Base-by-base conservation (phyloP, 805 yeast species). In the Yarrowia sp. region DNA sequence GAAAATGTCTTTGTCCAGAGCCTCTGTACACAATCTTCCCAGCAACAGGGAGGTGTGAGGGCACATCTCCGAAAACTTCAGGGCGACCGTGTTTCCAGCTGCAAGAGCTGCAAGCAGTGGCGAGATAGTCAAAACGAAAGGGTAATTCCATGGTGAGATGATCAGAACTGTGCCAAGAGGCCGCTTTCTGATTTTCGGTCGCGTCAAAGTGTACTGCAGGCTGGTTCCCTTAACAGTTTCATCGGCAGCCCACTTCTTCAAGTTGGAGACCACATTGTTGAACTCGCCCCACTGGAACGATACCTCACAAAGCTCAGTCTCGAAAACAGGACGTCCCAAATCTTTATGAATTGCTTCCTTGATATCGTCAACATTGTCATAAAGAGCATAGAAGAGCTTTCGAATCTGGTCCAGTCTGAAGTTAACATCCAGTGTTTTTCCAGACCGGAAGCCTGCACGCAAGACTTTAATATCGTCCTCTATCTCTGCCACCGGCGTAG, bases 61-160 rank as follows among this genome's bases (percentile, higher is more conserved):
- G 2, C 89, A 85, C 69, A 82, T 75, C 76, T 93, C 97, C 70
- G 88, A 83, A 19, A 90, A 91, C 75, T 91, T 91, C 72, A 88
- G 78, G 19, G 89, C 86, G 35, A 89, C 93, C 12, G 87, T 81
- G 76, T 92, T 92, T 15, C 97, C 98, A 15, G 88, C 89, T 0
- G 97, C 91, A 71, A 93, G 78, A 0, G 97, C 97, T 22, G 91
- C 92, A 42, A 87, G 81, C 16, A 92, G 74, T 0, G 97, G 92
- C 40, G 84, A 80, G 11, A 92, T 70, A 0, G 90, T 74, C 68
- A 92, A 79, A 26, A 84, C 69, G 45, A 90, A 75, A 0, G 98
- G 97, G 76, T 86, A 91, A 77, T 91, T 91, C 83, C 88, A 91
- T 0, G 97, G 93, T 4, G 88, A 80, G 55, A 92, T 86, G 64